phyloP scores from a whole-genome alignment of 192 early-diverging fungal species.

The Coemansia sp. region DNA sequence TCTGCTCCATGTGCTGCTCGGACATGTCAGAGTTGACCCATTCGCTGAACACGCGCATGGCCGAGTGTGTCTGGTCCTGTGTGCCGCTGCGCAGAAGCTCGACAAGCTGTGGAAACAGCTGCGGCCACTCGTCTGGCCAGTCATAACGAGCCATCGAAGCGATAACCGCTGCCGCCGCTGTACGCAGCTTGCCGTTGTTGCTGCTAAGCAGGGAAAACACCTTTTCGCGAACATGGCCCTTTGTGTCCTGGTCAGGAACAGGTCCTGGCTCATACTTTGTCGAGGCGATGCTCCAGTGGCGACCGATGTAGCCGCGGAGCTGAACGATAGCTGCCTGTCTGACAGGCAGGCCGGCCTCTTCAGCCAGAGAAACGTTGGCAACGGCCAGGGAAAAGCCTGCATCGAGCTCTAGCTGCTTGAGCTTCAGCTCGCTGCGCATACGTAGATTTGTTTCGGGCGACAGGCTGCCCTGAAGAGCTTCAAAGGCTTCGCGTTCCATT shows the following conservation, averaged over 20 bases:
- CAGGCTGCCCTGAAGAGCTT: slow-evolving; percentile 69
- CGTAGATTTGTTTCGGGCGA: slow-evolving; percentile 68
- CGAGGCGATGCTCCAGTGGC: slow-evolving; percentile 72
- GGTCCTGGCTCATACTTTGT: slow-evolving; percentile 55
- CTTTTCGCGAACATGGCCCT: slow-evolving; percentile 46
- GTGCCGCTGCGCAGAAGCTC: slow-evolving; percentile 63
- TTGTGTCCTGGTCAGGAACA: slow-evolving; percentile 43
- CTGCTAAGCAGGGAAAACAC: slow-evolving; percentile 40
- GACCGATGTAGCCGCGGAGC: slow-evolving; percentile 72
- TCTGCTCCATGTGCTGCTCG: slow-evolving; percentile 79
- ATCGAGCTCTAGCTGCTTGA: slow-evolving; percentile 65
- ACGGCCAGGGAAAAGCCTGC: slow-evolving; percentile 71
- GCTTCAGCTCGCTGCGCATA: slow-evolving; percentile 64
- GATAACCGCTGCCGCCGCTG: slow-evolving; percentile 69
- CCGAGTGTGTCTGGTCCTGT: slow-evolving; percentile 77
- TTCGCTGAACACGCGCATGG: slow-evolving; percentile 81
- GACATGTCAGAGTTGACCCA: slow-evolving; percentile 86
- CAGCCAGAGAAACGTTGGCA: slow-evolving; percentile 63
- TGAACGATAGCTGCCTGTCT: slow-evolving; percentile 72
- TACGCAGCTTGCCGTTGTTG: slow-evolving; percentile 37
- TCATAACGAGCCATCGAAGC: slow-evolving; percentile 90
- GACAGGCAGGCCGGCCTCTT: slow-evolving; percentile 63
- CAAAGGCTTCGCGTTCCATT: slow-evolving; percentile 78
- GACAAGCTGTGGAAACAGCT: slow-evolving; percentile 79
- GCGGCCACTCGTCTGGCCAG: slow-evolving; percentile 93